Evolutionary conservation across 2,329 filamentous ascomycete genomes (phyloP), one percentile per base, ranked within the genome.

Genomic region (Talaromyces sp.): DNA sequence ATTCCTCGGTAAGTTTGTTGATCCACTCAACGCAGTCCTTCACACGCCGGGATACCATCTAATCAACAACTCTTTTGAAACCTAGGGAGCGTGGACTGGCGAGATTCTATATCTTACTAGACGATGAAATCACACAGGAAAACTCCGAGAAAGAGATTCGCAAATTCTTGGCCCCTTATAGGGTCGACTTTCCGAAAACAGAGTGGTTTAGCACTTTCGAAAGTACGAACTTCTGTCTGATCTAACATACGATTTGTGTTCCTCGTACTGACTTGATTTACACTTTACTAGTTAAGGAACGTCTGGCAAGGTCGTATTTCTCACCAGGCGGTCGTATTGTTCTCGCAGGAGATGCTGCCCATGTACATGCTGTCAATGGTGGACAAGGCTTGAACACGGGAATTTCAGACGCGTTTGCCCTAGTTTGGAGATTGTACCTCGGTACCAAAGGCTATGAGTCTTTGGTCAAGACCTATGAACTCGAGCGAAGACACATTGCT

Each of bases 121-220:
- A 64, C 22, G 52, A 39, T 4, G 62, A 64, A 33, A 59, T 59
- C 19, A 64, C 31, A 31, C 39, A 64, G 31, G 52, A 59, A 24
- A 52, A 58, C n/a, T 57, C 62, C 4, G 54, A 64, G 41, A 58
- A 59, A 45, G 54, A 57, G 14, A 64, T 64, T 49, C 41, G 54
- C 35, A 64, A 49, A 11, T 58, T 50, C 24, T 49, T 64, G 62
- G 54, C 62, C 43, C 62, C 62, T 27, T 64, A 59, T 24, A 57
- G 54, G n/a, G 62, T 64, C 16, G 52, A 64, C 9, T 64, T 64
- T 11, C 58, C 52, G 19, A 41, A 64, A 37, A 64, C 54, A 31
- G 62, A 64, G 54, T 64, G 52, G 62, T 64, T 64, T 31, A 64
- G 62, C 35, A 64, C 62, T 13, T 64, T 64, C 41, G 62, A 64